Conservation (phyloP, 805 yeast genomes). For the Yarrowia sp. region DNA sequence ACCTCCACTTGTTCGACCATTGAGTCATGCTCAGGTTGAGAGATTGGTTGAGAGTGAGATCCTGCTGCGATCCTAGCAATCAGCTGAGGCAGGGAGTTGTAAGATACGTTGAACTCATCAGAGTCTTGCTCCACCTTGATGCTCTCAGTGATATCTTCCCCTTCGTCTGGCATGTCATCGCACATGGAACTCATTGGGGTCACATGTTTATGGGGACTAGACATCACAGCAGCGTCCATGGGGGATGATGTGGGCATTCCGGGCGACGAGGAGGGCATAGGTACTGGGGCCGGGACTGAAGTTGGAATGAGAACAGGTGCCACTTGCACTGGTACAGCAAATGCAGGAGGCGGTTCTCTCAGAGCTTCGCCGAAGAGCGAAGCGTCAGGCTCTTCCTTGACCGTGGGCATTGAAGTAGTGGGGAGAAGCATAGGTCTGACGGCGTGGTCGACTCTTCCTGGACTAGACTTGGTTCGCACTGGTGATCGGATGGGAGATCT, state of each 20-base stretch:
- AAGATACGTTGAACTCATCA: slow-evolving; percentile 12
- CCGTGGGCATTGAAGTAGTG: slow-evolving; percentile 13
- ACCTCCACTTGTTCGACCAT: neutral
- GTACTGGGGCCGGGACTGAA: neutral
- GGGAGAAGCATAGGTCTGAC: neutral
- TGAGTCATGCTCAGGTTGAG: neutral
- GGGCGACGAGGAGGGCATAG: slow-evolving; percentile 23
- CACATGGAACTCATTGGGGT: slow-evolving; percentile 5
- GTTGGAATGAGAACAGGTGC: neutral
- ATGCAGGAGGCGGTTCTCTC: neutral
- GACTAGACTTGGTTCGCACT: slow-evolving; percentile 4
- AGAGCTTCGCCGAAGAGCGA: neutral
- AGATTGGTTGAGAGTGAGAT: neutral
- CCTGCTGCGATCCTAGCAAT: neutral
- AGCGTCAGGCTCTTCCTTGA: slow-evolving; percentile 7
- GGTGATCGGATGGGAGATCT: slow-evolving; percentile 16
- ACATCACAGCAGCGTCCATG: slow-evolving; percentile 18
- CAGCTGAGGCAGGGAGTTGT: slow-evolving; percentile 16
- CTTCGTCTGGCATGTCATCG: neutral
- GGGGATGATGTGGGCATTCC: slow-evolving; percentile 29
- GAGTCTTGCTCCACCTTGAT: slow-evolving; percentile 9
- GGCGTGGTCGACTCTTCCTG: slow-evolving; percentile 3
- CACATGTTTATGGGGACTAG: slow-evolving; percentile 12
- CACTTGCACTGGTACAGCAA: neutral
- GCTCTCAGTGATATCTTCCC: no score